These are phyloP conservation scores for Chaetoscypha palmicola DNA, from an alignment of 2,329 filamentous ascomycete species.

Conservation along the genomic window DNA sequence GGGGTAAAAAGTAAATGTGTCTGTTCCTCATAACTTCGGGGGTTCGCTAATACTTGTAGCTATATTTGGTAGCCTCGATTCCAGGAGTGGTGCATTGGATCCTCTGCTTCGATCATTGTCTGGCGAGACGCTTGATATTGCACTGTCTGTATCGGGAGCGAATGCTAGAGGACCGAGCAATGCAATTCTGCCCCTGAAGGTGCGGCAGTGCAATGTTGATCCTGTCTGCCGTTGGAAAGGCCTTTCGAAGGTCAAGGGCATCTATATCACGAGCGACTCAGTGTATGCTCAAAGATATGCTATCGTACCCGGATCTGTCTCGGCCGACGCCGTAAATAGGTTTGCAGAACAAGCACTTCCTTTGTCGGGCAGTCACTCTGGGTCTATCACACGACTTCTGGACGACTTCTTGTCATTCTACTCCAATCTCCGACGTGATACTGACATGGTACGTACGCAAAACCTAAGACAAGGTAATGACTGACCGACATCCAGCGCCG, in stretches of 20 bases:
- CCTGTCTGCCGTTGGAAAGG: slow-evolving; percentile 15
- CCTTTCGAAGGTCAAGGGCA: slow-evolving; percentile 12
- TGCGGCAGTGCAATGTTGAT: slow-evolving; percentile 14
- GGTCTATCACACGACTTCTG: slow-evolving; percentile 11
- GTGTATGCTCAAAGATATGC: slow-evolving; percentile 14
- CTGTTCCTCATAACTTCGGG: neutral
- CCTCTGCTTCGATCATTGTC: slow-evolving; percentile 12
- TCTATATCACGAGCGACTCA: slow-evolving; percentile 15
- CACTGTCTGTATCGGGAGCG: slow-evolving; percentile 5
- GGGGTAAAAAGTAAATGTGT: slow-evolving; percentile 12
- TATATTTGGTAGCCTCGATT: slow-evolving; percentile 11
- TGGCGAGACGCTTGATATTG: slow-evolving; percentile 2
- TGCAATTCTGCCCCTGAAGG: slow-evolving; percentile 6
- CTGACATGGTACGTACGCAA: slow-evolving; percentile 4
- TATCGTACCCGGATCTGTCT: slow-evolving; percentile 13
- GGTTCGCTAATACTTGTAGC: slow-evolving; percentile 3
- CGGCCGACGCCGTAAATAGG: slow-evolving; percentile 11
- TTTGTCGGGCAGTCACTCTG: slow-evolving; percentile 13
- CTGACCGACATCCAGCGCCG: slow-evolving; percentile 1
- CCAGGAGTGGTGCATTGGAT: slow-evolving; percentile 10
- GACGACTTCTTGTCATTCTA: slow-evolving; percentile 14
- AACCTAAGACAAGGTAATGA: neutral
- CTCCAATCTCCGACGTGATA: neutral
- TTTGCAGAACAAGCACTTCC: slow-evolving; percentile 15
- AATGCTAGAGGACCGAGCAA: neutral